These are phyloP conservation scores for Aulographum hederae DNA, from an alignment of 2,329 filamentous ascomycete genomes.

Conservation along the genomic window DNA sequence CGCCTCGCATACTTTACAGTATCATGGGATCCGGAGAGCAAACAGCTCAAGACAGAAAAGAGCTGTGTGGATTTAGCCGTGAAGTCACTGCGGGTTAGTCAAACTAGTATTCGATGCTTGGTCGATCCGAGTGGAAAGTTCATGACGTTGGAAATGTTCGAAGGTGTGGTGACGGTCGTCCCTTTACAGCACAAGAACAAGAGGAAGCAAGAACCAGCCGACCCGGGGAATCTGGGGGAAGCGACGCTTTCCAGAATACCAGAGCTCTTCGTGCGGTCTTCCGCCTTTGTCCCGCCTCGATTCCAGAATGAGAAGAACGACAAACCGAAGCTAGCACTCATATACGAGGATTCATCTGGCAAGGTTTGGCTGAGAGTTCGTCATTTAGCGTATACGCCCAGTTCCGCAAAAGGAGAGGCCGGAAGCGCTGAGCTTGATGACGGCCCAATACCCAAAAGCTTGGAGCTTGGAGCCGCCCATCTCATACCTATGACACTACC, in stretches of 20 bases:
- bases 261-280: slow-evolving; percentile 48
- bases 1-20: slow-evolving; percentile 81
- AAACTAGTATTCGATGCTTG: slow-evolving; percentile 66
- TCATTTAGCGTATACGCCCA: slow-evolving; percentile 32
- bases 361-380: slow-evolving; percentile 36
- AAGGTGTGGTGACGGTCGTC: slow-evolving; percentile 47
- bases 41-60: slow-evolving; percentile 36
- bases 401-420: slow-evolving; percentile 23
- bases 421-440: slow-evolving; percentile 31
- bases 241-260: slow-evolving; percentile 44
- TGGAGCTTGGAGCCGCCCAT: slow-evolving; percentile 40
- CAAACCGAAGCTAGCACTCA: slow-evolving; percentile 42
- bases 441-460: slow-evolving; percentile 23
- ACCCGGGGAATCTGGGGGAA: slow-evolving; percentile 39
- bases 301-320: slow-evolving; percentile 14
- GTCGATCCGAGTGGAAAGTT: slow-evolving; percentile 63
- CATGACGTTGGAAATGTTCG: slow-evolving; percentile 49
- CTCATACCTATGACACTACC: slow-evolving; percentile 42
- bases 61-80: slow-evolving; percentile 42
- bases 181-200: slow-evolving; percentile 37
- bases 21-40: slow-evolving; percentile 50
- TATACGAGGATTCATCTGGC: slow-evolving; percentile 45
- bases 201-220: slow-evolving; percentile 29
- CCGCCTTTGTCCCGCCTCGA: slow-evolving; percentile 41
- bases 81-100: slow-evolving; percentile 49